Percentiles rank a stretch among this genome's conserved stretches.
phyloP scores from a whole-genome alignment of 1,284 basidiomycete species.

The Gymnopus androsaceus region DNA sequence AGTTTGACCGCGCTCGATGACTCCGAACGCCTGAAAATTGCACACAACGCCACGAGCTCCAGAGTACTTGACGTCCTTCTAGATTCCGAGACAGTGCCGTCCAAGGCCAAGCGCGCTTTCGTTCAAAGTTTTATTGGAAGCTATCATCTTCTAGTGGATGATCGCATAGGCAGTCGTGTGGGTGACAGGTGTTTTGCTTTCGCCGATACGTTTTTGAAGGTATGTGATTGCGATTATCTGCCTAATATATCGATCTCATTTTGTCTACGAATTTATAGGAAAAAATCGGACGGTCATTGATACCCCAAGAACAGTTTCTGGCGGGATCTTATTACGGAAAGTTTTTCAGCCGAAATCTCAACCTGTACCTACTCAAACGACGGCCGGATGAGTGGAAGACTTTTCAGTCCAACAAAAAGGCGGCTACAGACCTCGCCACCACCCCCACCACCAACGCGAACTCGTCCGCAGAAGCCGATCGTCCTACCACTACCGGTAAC shows the following conservation, averaged over 20 bases:
- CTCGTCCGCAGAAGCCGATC: constrained; percentile 12
- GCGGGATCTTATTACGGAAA: constrained; percentile 82
- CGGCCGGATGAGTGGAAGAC: constrained; percentile 83
- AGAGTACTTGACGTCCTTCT: constrained; percentile 81
- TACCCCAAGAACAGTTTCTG: constrained; percentile 70
- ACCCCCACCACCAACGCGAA: constrained; percentile 13
- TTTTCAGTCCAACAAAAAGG: constrained; percentile 38
- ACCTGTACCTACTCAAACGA: constrained; percentile 77
- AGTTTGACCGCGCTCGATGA: constrained; percentile 65
- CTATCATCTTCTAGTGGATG: constrained; percentile 79
- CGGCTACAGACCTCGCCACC: constrained; percentile 24
- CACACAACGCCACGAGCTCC: constrained; percentile 75
- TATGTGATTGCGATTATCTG: constrained; percentile 26
- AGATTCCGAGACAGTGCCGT: constrained; percentile 65
- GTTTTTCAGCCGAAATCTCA: constrained; percentile 80
- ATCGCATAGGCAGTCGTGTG: constrained; percentile 86
- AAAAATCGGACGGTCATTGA: constrained; percentile 82
- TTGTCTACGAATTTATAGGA: constrained; percentile 59
- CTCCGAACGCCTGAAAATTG: constrained; percentile 65
- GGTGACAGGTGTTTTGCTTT: constrained; percentile 85
- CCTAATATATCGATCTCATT: not conserved
- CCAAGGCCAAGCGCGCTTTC: constrained; percentile 71
- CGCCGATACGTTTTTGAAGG: constrained; percentile 89
- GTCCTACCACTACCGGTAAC: too few relatives aligned
- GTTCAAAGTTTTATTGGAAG: constrained; percentile 75